Base-by-base conservation (phyloP, 2,329 filamentous ascomycete species). In the Pseudogymnoascus sp. region DNA sequence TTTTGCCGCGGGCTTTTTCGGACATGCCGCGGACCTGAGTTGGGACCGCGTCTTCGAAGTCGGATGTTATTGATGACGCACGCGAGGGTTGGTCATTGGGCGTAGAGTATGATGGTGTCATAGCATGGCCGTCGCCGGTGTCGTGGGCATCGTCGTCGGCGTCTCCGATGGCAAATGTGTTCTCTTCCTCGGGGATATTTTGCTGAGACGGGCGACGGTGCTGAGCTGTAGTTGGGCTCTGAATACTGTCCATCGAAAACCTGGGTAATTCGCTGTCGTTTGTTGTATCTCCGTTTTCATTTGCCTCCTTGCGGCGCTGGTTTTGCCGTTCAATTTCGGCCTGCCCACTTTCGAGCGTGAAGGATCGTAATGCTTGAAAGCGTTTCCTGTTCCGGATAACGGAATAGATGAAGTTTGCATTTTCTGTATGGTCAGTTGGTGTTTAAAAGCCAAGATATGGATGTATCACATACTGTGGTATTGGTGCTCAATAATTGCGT, bases 1-100 rank as follows among this genome's bases (percentile, higher is more conserved):
- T 91, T 75, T 99, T 99, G 6, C 95, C 95, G 59, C 95, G 83
- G 14, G 95, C 95, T 74, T 97, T 99, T 75, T 97, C 95, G 18
- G 93, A 97, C 90, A 97, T 96, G 62, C 92, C 92, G 63, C 91
- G 85, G 31, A 96, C 74, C 72, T 97, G 93, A 18, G 87, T 81
- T 12, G 91, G 92, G 8, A 96, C 85, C 3, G 89, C 88, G 64
- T 96, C 92, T 64, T 96, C 91, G 0, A 83, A 77, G 40, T 80
- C 79, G 0, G 83, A 84, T 28, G 85, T 84, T 18, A 89, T 79
- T 0, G 90, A 93, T 3, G 89, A 87, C 21, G 88, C 84, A 38
- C 86, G 82, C 65, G 83, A 81, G 69, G 86, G 75, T 65, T 82
- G 77, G 73, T 89, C 78, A 74, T 86, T 86, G 1, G 87, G 83